Base-by-base conservation (phyloP, 1,284 basidiomycete genomes). In the Coriolopsis trogii region DNA sequence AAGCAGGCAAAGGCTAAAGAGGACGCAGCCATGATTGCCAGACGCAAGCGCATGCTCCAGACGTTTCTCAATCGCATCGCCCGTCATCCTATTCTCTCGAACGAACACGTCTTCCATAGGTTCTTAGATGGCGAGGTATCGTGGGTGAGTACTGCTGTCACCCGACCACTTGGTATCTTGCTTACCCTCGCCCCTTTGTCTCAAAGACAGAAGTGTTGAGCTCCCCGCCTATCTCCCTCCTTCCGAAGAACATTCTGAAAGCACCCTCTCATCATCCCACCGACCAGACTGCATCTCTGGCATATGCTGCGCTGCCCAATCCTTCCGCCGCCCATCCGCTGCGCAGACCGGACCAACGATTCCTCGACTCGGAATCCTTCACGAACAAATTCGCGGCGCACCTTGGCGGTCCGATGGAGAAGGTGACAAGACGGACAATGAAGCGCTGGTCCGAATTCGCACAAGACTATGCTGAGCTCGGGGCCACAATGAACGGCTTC, bases 1-100 rank as follows among this genome's bases (percentile, higher is more conserved):
- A 98, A 98, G 73, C 96, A 98, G 68, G 87, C 82, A 15, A 98
- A 96, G 72, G 96, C 96, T 10, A 98, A 97, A 68, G 95, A 99
- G 67, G 97, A 99, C 66, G 86, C 89, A 1, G 85, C 88, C 2
- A 87, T 98, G 74, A 98, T 99, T 67, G 86, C 93, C 0, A 80
- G 91, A 51, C 82, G 97, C 43, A 96, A 94, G 69, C 86, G 97
- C 33, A 93, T 98, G 86, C 79, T 99, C 21, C 92, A 95, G 68
- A 95, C 93, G 13, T 99, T 99, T 72, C 75, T 99, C 39, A 95
- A 95, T 63, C 82, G 97, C 41, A 73, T 96, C 51, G 89, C 87
- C 16, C 82, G 86, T 29, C 97, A 99, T 72, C 94, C 93, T 10
- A 95, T 97, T 51, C 72, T 99, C 34, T 93, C 93, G 4, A 93